Conservation (phyloP, 2,329 filamentous ascomycete species). For the Alternaria dauci region DNA sequence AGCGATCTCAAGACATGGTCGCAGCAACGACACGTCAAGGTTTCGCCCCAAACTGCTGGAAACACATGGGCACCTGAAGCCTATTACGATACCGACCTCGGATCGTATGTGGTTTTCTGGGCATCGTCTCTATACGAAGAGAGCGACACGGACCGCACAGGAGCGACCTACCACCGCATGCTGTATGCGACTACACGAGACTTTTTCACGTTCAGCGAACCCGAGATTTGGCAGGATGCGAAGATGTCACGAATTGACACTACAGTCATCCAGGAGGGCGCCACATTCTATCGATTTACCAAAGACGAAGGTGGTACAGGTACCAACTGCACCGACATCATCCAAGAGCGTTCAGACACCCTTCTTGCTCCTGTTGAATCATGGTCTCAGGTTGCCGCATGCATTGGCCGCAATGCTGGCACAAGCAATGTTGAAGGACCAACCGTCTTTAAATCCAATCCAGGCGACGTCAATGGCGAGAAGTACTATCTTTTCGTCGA, state of each 20-base stretch:
- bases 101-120: constrained; percentile 59
- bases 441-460: constrained; percentile 62
- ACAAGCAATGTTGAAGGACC: constrained; percentile 61
- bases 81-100: constrained; percentile 57
- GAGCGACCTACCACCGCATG: constrained; percentile 62
- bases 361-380: constrained; percentile 53
- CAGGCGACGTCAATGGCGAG: constrained; percentile 59
- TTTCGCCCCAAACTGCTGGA: constrained; percentile 60
- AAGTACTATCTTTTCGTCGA: constrained; percentile 66
- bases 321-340: constrained; percentile 64
- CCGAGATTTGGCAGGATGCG: constrained; percentile 62
- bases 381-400: constrained; percentile 58
- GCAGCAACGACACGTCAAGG: constrained; percentile 59
- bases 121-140: constrained; percentile 57
- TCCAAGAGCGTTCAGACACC: constrained; percentile 59
- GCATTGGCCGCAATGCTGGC: constrained; percentile 62
- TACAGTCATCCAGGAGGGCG: constrained; percentile 57
- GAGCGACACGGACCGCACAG: constrained; percentile 53
- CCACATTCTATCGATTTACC: constrained; percentile 62
- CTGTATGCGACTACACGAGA: constrained; percentile 61
- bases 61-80: constrained; percentile 66
- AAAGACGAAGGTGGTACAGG: constrained; percentile 62
- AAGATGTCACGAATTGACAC: constrained; percentile 63
- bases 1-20: constrained; percentile 62
- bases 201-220: constrained; percentile 60